Evolutionary conservation across 352 stramenopile species (phyloP).

Genomic region (Phytophthora pluvialis): DNA sequence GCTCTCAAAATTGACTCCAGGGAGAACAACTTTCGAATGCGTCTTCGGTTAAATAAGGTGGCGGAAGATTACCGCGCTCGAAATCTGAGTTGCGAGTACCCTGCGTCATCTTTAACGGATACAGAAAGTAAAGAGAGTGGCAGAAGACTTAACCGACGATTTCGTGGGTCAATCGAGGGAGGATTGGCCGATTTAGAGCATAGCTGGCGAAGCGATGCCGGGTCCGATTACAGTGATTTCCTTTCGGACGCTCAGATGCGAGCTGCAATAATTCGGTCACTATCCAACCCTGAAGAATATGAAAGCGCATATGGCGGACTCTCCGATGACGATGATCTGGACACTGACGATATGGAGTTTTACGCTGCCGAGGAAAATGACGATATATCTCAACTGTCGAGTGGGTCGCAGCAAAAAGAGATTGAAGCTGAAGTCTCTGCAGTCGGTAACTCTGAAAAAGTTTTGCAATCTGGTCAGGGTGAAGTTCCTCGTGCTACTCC

Average conservation of each 20-base stretch:
- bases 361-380: constrained; percentile 41
- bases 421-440: neutral
- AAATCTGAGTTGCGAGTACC: constrained; percentile 71
- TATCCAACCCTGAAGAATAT: constrained; percentile 64
- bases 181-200: constrained; percentile 48
- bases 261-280: constrained; percentile 73
- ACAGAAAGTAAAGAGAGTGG: constrained; percentile 55
- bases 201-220: constrained; percentile 75
- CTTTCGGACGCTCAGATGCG: constrained; percentile 81
- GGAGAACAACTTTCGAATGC: constrained; percentile 83
- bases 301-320: constrained; percentile 44
- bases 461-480: neutral
- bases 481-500: constrained; percentile 1
- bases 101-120: constrained; percentile 49
- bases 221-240: constrained; percentile 83
- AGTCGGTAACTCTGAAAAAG: constrained; percentile 1
- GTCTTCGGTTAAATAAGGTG: constrained; percentile 70
- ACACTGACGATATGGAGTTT: constrained; percentile 47
- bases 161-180: constrained; percentile 43
- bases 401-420: constrained; percentile 9
- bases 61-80: constrained; percentile 68
- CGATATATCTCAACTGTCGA: constrained; percentile 5
- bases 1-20: constrained; percentile 72
- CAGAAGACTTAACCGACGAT: constrained; percentile 31
- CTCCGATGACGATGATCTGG: constrained; percentile 61